Evolutionary conservation across 495 filamentous ascomycete genomes (phyloP).

Genomic region (Delitschia confertaspora): DNA sequence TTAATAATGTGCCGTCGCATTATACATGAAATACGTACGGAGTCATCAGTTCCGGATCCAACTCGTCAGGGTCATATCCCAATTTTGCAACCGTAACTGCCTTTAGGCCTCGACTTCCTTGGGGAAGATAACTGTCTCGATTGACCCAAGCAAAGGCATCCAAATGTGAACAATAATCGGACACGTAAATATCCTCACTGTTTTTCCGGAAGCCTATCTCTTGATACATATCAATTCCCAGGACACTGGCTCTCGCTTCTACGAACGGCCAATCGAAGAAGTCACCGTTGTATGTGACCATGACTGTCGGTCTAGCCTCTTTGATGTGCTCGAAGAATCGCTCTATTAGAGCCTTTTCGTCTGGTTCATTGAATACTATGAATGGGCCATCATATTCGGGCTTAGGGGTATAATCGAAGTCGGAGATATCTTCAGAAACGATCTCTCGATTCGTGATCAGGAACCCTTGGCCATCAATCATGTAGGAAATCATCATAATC

Average conservation of each 20-base stretch:
- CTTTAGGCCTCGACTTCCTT: constrained; percentile 95
- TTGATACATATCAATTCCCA: constrained; percentile 98
- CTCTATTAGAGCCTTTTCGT: constrained; percentile 80
- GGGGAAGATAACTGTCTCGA: constrained; percentile 93
- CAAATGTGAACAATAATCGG: constrained; percentile 94
- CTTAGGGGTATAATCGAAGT: constrained; percentile 97
- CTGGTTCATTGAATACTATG: constrained; percentile 95
- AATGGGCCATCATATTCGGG: constrained; percentile 93
- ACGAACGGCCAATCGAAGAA: constrained; percentile 99
- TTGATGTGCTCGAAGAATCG: constrained; percentile 95
- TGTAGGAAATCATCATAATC: constrained; percentile 99
- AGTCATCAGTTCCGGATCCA: constrained; percentile 97
- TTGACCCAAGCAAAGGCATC: constrained; percentile 99
- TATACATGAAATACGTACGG: constrained; percentile 29
- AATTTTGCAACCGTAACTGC: constrained; percentile 96
- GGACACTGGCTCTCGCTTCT: constrained; percentile 79
- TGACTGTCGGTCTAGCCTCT: constrained; percentile 86
- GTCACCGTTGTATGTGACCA: constrained; percentile 99
- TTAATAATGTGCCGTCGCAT: not conserved
- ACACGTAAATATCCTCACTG: constrained; percentile 90
- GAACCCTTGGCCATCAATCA: constrained; percentile 98
- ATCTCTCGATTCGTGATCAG: constrained; percentile 97
- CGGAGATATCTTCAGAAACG: constrained; percentile 91
- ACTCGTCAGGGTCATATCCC: constrained; percentile 95
- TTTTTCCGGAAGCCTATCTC: constrained; percentile 96